Base-by-base conservation (phyloP, 1,139 yeast genomes). In the Yamadazyma siamensis region DNA sequence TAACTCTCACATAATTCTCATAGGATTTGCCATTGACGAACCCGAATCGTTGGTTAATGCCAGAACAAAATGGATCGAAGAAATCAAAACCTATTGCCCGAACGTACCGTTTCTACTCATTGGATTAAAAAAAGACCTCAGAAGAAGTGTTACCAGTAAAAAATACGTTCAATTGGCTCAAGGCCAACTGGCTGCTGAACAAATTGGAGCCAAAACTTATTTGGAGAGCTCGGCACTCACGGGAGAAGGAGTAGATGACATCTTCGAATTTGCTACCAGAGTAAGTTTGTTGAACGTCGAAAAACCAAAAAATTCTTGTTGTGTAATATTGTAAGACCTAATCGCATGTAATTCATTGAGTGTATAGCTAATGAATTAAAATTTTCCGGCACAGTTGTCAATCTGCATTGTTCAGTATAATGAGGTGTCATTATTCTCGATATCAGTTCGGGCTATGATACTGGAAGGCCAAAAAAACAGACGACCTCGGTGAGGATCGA, bases 221-320 rank as follows among this genome's bases (percentile, higher is more conserved):
- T 57, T 82, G 49, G 89, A 82, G 44, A 80, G 89, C 48, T 79
- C 87, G 30, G 82, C 91, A 2, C 59, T 82, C 38, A 80, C 88
- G 1, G 91, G 91, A 4, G 88, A 81, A 50, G 88, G 87, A 5
- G 91, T 82, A 13, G 91, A 82, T 52, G 87, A 80, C 50, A 84
- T 82, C 5, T 81, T 83, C 52, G 94, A 82, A 54, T 68, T 69
- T 36, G 91, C 91, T 8, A 79, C 87, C 1, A 67, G 94, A 46
- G 72, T 80, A 2, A 80, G 88, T 51, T 61, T 83, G 36, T 48
- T 67, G 31, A 57, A 56, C 23, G 50, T 50, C 23, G 61, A 58
- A 18, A 57, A 56, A 34, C 47, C 54, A 4, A 44, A 44, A 28
- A 47, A 37, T 34, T 41, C 56, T 4, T 67, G 74, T 39, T 67